A percentile compares a stretch with the other conserved stretches of the same genome.
Conservation (phyloP, 2,329 filamentous ascomycete genomes). For the Cytospora leucostoma region DNA sequence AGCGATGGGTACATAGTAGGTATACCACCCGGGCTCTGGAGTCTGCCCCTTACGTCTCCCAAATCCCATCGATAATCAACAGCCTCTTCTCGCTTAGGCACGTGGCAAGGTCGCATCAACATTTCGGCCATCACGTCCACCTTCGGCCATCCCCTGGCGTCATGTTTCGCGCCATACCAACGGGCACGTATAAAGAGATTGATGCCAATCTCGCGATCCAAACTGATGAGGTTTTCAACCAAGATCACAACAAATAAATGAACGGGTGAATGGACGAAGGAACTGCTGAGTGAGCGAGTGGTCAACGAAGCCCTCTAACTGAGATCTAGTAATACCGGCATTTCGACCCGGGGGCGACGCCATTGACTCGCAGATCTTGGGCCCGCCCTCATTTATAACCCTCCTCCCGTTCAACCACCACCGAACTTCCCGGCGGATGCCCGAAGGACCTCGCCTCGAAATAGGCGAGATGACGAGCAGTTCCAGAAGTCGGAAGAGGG, state of each 20-base stretch:
- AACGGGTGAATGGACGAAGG: not conserved
- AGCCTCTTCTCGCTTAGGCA: conserved; percentile 27
- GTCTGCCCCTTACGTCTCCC: not conserved
- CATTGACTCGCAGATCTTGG: not conserved
- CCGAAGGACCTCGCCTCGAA: conserved; percentile 9
- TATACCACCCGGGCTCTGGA: not conserved
- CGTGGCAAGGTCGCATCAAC: conserved; percentile 26
- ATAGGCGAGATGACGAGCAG: conserved; percentile 21
- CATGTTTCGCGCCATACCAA: not conserved
- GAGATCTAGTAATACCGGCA: not conserved
- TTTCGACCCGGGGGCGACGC: not conserved
- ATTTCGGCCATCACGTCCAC: conserved; percentile 19
- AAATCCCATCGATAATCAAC: conserved; percentile 5
- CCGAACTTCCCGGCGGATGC: conserved; percentile 5
- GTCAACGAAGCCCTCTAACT: not conserved
- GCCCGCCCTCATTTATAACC: conserved; percentile 3
- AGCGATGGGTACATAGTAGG: not conserved
- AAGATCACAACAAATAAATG: not conserved
- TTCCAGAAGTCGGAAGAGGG: not conserved
- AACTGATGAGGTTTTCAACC: not conserved
- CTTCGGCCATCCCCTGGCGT: conserved; percentile 13
- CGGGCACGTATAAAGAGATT: conserved; percentile 1
- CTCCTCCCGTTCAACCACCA: not conserved
- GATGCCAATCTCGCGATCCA: conserved; percentile 13
- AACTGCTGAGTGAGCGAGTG: not conserved